phyloP scores from a whole-genome alignment of 1,284 basidiomycete genomes.

The Rhizopogon parksii region DNA sequence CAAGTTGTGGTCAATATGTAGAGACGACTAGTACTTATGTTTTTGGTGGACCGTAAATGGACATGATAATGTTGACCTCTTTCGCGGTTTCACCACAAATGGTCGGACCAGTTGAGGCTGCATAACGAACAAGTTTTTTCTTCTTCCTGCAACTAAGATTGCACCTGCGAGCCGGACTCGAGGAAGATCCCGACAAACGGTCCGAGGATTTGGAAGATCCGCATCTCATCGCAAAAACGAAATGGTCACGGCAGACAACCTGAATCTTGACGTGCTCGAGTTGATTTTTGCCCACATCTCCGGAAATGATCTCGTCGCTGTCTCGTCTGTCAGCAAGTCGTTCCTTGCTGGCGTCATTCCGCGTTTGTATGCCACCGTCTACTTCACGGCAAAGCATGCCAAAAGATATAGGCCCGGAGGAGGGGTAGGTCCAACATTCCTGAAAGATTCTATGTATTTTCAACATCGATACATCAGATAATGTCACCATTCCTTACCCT shows the following conservation, averaged over 20 bases:
- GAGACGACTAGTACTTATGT: too few species aligned
- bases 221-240: not conserved
- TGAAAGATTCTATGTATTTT: not conserved
- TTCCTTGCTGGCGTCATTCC: constrained; percentile 59
- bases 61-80: too few species aligned
- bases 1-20: too few species aligned
- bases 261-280: constrained; percentile 65
- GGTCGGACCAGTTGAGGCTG: too few species aligned
- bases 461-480: constrained; percentile 12
- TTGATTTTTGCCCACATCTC: constrained; percentile 49
- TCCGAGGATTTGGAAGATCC: not conserved
- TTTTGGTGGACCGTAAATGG: too few species aligned
- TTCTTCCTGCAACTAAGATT: too few species aligned
- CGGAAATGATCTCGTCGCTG: constrained; percentile 48
- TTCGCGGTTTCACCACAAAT: too few species aligned
- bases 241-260: constrained; percentile 61
- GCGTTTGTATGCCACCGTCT: constrained; percentile 49
- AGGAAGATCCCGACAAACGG: not conserved
- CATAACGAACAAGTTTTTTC: too few species aligned
- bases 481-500: constrained; percentile 57
- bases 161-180: not conserved
- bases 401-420: constrained; percentile 40
- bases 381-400: constrained; percentile 46
- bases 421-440: constrained; percentile 27
- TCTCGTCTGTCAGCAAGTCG: constrained; percentile 54